Base-by-base conservation (phyloP, 768 basidiomycete species). In the Tricholoma sp. region DNA sequence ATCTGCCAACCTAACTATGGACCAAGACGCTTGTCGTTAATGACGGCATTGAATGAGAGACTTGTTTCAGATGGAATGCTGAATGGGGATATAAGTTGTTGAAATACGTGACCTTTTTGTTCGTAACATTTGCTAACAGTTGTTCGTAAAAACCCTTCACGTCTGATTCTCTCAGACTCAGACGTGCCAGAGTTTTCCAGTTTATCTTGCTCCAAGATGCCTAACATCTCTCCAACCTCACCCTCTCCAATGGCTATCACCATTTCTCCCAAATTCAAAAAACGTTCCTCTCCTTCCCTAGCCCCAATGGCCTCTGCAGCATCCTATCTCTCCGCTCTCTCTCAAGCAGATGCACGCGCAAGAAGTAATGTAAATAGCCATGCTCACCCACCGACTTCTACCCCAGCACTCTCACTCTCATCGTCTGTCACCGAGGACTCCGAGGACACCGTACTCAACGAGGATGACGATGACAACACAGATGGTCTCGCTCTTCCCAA, bases 401-500 rank as follows among this genome's bases (percentile, higher is more conserved):
- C 88, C 1, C 88, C 88, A 1, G 83, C 89, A 0, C 73, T 89
- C 12, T 91, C 90, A 0, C 74, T 87, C 8, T 89, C 89, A 3
- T 89, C 89, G 0, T 88, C 86, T 1, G 65, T 85, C 56, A 89
- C 89, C 1, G 72, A 79, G 1, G 83, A 83, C 2, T 88, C 86
- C 0, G 85, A 87, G 61, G 88, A 89, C 62, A 82, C 83, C 19
- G 73, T 85, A 6, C 70, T 88, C 32, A 74, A 80, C 63, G 87
- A 85, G 55, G 63, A 71, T 24, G 87, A 85, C 53, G 63, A 71
- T 52, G 76, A 79, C 62, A 75, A 76, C 62, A 64, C 72, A 27
- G 81, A 86, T 56, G 83, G 81, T 7, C 80, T 91, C 46, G 69
- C 82, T 7, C 76, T 83, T 54, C 88, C 89, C 16, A 65, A 73